Percentiles rank a stretch among this genome's conserved stretches.
phyloP scores from a whole-genome alignment of 495 filamentous ascomycete species.

The Penicillium soppii region DNA sequence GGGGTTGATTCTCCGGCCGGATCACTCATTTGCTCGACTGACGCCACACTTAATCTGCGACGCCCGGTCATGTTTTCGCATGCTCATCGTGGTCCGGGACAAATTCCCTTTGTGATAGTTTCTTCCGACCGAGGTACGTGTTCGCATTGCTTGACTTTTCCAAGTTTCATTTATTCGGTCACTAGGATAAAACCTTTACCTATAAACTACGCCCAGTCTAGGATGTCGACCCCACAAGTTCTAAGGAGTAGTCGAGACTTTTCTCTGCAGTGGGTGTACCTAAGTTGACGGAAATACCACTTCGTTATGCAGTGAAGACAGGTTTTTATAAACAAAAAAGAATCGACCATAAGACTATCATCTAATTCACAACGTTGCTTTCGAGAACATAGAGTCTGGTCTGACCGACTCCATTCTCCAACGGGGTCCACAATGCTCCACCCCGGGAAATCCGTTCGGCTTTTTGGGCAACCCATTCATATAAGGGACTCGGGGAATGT shows the following conservation, averaged over 20 bases:
- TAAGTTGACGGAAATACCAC: too few species aligned
- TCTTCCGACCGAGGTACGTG: background rate
- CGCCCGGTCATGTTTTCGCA: background rate
- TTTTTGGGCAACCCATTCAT: background rate
- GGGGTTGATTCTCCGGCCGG: background rate
- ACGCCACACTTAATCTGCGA: background rate
- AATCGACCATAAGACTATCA: too few species aligned
- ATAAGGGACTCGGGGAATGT: background rate
- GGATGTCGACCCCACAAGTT: too few species aligned
- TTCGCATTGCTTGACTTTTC: too few species aligned
- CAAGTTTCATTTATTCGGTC: too few species aligned
- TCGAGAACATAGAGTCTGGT: background rate
- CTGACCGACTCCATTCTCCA: background rate
- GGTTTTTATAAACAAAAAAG: too few species aligned
- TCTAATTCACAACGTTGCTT: background rate
- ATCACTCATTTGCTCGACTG: background rate
- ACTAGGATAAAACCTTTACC: too few species aligned
- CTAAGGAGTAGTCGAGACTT: too few species aligned
- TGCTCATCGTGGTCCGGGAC: background rate
- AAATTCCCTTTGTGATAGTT: too few species aligned
- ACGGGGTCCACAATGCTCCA: background rate
- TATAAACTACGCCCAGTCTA: too few species aligned
- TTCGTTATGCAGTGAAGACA: too few species aligned
- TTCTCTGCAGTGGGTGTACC: too few species aligned
- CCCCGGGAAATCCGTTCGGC: background rate